Evolutionary conservation across 768 basidiomycete species (phyloP), one percentile per base, ranked within the genome.

Genomic region (Termitomyces sp.): DNA sequence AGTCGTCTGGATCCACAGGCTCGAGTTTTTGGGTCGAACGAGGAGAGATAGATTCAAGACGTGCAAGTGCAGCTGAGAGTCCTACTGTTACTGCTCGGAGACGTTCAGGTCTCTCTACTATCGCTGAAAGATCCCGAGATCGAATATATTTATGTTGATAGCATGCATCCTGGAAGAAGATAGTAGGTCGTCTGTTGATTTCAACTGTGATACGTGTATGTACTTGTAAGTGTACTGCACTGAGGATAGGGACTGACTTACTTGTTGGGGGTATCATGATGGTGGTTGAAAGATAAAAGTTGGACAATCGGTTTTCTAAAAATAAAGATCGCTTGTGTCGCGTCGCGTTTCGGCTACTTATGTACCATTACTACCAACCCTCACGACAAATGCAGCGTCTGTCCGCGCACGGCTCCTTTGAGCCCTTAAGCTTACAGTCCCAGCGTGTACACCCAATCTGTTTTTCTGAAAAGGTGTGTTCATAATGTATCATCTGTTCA

Each of bases 51-150:
- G 74, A 75, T 60, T 91, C 88, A 4, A 94, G 70, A 46, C 88
- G 81, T 7, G 93, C 81, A 18, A 91, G 76, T 0, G 88, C 91
- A 7, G 89, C 88, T 2, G 93, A 80, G 7, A 97, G 76, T 1
- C 95, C 96, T 5, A 90, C 64, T 60, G 86, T 84, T 47, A 98
- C 83, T 0, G 94, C 94, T 46, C 87, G 82, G 25, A 98, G 73
- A 22, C 96, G 84, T 66, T 97, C 91, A 0, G 95, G 95, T 10
- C 92, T 80, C 66, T 98, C 96, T n/a, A 95, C 83, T 50, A 97
- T 86, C 42, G 76, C 74, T 1, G 89, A 91, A 0, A 76, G 75
- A 62, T 92, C 87, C 47, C 81, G 77, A 15, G 85, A 84, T 15
- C 94, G 86, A 51, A 94, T 91, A 63, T 85, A 96, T 45, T 74